Evolutionary conservation across 2,329 filamentous ascomycete genomes (phyloP), one percentile per base, ranked within the genome.

Genomic region (Fusarium veterinarium): DNA sequence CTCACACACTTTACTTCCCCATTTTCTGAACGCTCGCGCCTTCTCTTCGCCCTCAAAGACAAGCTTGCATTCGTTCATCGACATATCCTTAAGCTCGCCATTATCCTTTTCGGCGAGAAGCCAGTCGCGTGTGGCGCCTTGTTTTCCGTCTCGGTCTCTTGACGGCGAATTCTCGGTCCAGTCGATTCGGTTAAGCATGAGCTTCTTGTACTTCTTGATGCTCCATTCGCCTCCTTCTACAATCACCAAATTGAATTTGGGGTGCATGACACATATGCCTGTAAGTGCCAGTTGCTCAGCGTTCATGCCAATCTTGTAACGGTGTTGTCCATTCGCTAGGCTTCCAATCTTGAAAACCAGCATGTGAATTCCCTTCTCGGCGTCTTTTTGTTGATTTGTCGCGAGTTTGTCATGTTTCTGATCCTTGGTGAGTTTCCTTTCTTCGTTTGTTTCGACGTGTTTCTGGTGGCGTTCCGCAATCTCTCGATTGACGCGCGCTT

Each of bases 41-140:
- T 95, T 96, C 79, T 93, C 88, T 82, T 97, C 93, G 42, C 97
- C 96, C 82, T 98, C 95, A 84, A 97, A 99, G 10, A 99, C 87
- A 59, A 99, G 83, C 49, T 87, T 89, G 81, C 95, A 98, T 72
- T 91, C 91, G 80, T 99, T 99, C 66, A 88, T 82, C 7, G 92
- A 91, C 80, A 97, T 87, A 77, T 97, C 94, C 78, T 94, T 97
- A 46, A 96, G 83, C 48, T 91, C 88, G 5, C 94, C 94, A 14
- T 91, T 87, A 65, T 95, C 93, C 77, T 95, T 92, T 77, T 96
- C 90, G 3, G 93, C 91, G 67, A 91, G 89, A 52, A 98, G 86
- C 94, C 95, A 98, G 48, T 91, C 86, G 23, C 91, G 90, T 51
- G 91, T 86, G 3, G 89, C 88, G 65, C 89, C 89, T 63, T 88